Conservation (phyloP, 208 protist species). For the Acanthamoeba lugdunensis region DNA sequence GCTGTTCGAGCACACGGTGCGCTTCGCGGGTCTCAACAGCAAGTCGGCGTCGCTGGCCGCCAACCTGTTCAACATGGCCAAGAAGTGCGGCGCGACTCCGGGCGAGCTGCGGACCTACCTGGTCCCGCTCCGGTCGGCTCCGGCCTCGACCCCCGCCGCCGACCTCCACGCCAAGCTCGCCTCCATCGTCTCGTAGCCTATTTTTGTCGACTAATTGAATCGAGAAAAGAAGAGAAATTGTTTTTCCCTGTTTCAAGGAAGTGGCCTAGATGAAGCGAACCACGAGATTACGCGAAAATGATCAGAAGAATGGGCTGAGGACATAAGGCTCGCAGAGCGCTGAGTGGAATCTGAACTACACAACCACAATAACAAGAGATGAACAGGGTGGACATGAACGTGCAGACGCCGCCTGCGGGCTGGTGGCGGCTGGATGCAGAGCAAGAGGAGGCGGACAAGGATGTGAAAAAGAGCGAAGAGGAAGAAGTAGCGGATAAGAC, state of each 20-base stretch:
- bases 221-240: background rate
- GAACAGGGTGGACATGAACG: constrained; percentile 78
- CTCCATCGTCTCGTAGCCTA: background rate
- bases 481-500: too few relatives aligned
- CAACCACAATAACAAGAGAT: background rate
- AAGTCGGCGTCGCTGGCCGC: constrained; percentile 20
- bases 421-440: constrained; percentile 91
- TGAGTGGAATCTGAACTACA: background rate
- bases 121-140: background rate
- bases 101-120: constrained; percentile 13
- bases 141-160: background rate
- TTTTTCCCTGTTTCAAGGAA: background rate
- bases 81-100: constrained; percentile 8
- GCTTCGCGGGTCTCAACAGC: constrained; percentile 42
- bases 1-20: constrained; percentile 26
- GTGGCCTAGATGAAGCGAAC: background rate
- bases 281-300: background rate
- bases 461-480: background rate
- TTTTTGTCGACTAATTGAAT: constrained; percentile 11
- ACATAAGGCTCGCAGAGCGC: background rate
- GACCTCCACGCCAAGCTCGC: constrained; percentile 29
- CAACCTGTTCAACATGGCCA: constrained; percentile 65
- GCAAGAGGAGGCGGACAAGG: constrained; percentile 89
- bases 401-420: constrained; percentile 78
- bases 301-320: background rate